phyloP scores from a whole-genome alignment of 176 grass and related monocot species.

The Musa acuminata region DNA sequence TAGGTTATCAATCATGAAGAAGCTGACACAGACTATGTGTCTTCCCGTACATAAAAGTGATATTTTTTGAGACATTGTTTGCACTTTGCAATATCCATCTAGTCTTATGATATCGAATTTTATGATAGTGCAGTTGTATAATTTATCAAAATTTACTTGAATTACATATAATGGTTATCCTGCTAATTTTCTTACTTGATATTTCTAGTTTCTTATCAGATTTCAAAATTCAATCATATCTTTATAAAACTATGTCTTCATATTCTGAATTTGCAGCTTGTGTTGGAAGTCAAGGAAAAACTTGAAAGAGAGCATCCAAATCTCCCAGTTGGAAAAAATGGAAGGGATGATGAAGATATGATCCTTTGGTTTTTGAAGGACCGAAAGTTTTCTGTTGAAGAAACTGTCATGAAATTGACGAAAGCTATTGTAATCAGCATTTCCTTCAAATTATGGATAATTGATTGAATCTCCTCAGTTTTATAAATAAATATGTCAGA shows the following conservation, averaged over 20 bases:
- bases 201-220: not conserved
- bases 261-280: constrained; percentile 43
- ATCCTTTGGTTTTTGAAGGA: constrained; percentile 91
- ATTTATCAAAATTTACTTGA: not conserved
- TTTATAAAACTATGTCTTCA: not conserved
- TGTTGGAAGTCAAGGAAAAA: constrained; percentile 62
- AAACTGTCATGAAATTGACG: constrained; percentile 49
- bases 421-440: constrained; percentile 74
- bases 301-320: constrained; percentile 44
- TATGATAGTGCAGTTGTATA: not conserved
- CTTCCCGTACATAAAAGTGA: too few species aligned
- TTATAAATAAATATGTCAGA: not conserved
- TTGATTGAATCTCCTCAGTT: not conserved
- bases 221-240: not conserved
- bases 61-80: not conserved
- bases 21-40: too few species aligned
- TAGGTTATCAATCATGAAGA: not conserved
- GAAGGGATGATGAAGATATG: constrained; percentile 83
- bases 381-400: constrained; percentile 60
- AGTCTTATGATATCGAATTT: not conserved
- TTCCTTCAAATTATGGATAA: not conserved
- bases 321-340: constrained; percentile 58
- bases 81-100: not conserved
- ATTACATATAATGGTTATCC: not conserved
- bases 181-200: not conserved